A percentile compares a stretch with the other conserved stretches of the same genome.
phyloP scores from a whole-genome alignment of 257 asterid genomes.

The Lycium barbarum region DNA sequence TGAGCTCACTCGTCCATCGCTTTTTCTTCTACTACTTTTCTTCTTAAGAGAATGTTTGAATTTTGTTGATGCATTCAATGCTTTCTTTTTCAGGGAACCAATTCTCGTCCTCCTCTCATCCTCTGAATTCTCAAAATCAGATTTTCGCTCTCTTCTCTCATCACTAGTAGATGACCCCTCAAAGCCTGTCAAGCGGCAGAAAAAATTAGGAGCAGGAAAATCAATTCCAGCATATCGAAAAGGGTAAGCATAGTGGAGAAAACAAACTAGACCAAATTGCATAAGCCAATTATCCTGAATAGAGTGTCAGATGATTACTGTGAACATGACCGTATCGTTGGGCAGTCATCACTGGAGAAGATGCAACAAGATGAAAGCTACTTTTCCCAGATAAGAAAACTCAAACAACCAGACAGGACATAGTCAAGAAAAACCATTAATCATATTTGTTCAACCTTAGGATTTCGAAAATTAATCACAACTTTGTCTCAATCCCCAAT shows the following conservation, averaged over 20 bases:
- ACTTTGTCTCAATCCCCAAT: too few species aligned
- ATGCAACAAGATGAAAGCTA: too few species aligned
- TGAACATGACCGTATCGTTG: too few species aligned
- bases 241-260: neutral
- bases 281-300: neutral
- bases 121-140: slow-evolving; percentile 94
- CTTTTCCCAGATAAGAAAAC: neutral
- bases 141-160: slow-evolving; percentile 85
- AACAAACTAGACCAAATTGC: slow-evolving; percentile 2
- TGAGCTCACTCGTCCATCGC: slow-evolving; percentile 82
- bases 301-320: neutral
- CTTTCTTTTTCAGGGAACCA: slow-evolving; percentile 88
- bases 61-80: slow-evolving; percentile 87
- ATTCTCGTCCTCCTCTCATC: slow-evolving; percentile 93
- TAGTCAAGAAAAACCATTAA: neutral
- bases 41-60: slow-evolving; percentile 95
- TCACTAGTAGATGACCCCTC: slow-evolving; percentile 91
- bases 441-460: neutral
- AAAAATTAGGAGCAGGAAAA: slow-evolving; percentile 28
- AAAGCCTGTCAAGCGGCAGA: slow-evolving; percentile 60
- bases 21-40: slow-evolving; percentile 84
- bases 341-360: neutral
- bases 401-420: neutral
- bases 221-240: neutral
- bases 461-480: too few species aligned